phyloP scores from a whole-genome alignment of 371 early-diverging fungal species.

The Mortierella sp. region DNA sequence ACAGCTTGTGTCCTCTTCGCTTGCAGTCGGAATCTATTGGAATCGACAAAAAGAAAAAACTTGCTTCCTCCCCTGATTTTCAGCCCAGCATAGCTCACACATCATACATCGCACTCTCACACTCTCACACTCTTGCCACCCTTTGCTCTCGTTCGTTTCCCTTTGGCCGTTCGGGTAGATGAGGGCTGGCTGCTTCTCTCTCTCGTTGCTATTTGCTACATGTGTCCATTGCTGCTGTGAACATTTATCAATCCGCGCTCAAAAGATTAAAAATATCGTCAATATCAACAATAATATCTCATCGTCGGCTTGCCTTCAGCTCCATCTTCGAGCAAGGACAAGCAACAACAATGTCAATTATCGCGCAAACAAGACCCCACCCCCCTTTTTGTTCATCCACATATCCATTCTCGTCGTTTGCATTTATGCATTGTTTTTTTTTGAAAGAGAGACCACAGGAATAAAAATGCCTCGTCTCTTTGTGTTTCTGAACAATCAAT shows the following conservation, averaged over 20 bases:
- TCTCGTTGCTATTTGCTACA: neutral
- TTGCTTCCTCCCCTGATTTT: neutral
- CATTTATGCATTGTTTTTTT: neutral
- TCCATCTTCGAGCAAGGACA: neutral
- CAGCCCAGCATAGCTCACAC: constrained; percentile 3
- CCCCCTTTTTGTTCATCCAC: neutral
- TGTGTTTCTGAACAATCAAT: neutral
- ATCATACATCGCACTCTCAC: neutral
- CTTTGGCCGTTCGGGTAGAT: constrained; percentile 16
- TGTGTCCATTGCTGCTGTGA: neutral
- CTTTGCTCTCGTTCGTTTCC: neutral
- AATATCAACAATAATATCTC: neutral
- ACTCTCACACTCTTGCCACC: neutral
- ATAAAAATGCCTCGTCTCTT: neutral
- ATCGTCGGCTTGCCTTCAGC: neutral
- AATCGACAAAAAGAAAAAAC: neutral
- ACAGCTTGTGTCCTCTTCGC: neutral
- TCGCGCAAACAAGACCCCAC: neutral
- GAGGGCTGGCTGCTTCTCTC: neutral
- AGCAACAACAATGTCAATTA: neutral
- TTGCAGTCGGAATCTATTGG: constrained; percentile 3
- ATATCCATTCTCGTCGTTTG: neutral
- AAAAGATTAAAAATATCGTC: neutral
- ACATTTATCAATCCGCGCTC: neutral
- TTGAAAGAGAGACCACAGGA: neutral